phyloP scores from a whole-genome alignment of 1,284 basidiomycete genomes.

The Irpex sp. region DNA sequence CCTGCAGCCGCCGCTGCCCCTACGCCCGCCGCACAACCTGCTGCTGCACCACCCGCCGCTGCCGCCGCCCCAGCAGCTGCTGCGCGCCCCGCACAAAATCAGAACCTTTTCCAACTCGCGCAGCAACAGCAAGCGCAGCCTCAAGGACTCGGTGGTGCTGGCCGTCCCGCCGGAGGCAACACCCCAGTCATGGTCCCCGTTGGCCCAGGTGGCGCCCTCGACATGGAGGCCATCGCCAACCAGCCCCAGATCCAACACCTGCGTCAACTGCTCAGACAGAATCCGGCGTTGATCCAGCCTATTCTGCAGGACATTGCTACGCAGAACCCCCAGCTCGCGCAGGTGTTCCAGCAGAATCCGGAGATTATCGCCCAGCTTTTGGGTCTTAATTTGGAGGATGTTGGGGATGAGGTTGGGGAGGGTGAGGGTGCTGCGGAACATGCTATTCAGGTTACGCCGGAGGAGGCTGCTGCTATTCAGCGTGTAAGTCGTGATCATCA shows the following conservation, averaged over 20 bases:
- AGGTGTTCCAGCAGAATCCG: constrained; percentile 66
- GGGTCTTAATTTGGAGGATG: constrained; percentile 40
- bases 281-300: constrained; percentile 77
- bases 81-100: constrained; percentile 28
- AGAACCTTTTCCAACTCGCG: constrained; percentile 82
- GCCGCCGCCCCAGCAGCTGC: constrained; percentile 36
- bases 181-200: constrained; percentile 20
- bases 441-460: constrained; percentile 73
- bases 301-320: constrained; percentile 79
- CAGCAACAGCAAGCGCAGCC: constrained; percentile 53
- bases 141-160: constrained; percentile 25
- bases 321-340: constrained; percentile 73
- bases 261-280: constrained; percentile 67
- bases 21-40: not conserved
- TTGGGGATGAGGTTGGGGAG: constrained; percentile 40
- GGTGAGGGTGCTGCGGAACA: constrained; percentile 52
- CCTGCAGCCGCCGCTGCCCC: constrained; percentile 41
- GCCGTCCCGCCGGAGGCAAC: constrained; percentile 18
- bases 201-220: constrained; percentile 36
- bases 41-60: constrained; percentile 30
- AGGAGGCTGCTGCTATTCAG: constrained; percentile 84
- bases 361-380: constrained; percentile 67
- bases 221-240: constrained; percentile 51
- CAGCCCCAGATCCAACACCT: constrained; percentile 66
- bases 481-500: constrained; percentile 51